phyloP scores from a whole-genome alignment of 345 rosid genomes.

The Camelina neglecta region DNA sequence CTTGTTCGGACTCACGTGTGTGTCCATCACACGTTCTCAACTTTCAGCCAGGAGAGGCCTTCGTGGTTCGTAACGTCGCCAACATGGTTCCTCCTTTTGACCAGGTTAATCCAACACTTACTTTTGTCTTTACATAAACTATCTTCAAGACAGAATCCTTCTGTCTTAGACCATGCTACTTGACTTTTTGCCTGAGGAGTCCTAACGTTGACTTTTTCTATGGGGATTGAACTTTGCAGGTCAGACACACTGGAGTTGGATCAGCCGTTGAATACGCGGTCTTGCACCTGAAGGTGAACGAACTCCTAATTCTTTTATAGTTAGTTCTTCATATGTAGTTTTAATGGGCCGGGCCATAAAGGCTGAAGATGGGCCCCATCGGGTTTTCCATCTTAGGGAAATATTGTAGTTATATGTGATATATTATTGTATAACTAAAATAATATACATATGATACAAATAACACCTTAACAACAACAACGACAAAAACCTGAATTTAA shows the following conservation, averaged over 20 bases:
- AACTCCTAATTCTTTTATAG: not conserved
- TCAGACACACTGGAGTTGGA: conserved; percentile 71
- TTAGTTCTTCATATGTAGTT: not conserved
- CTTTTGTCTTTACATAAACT: not conserved
- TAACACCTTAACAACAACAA: not conserved
- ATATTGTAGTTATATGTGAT: not conserved
- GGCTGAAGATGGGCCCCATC: not conserved
- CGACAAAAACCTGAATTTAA: not conserved
- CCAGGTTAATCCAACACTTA: conserved; percentile 43
- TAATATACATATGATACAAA: not conserved
- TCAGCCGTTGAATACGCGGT: conserved; percentile 95
- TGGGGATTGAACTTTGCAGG: conserved; percentile 26
- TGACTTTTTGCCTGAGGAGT: conserved; percentile 10
- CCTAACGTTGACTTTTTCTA: not conserved
- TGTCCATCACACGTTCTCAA: conserved; percentile 56
- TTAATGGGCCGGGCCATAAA: conserved; percentile 13
- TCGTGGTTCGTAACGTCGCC: conserved; percentile 58
- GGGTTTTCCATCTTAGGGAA: not conserved
- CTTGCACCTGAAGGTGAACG: conserved; percentile 88
- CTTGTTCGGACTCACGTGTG: conserved; percentile 62
- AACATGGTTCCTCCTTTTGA: conserved; percentile 60
- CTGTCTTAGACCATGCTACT: not conserved
- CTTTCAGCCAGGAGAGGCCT: conserved; percentile 62
- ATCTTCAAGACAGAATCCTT: not conserved
- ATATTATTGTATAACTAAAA: not conserved